These are phyloP conservation scores for Polytrichum formosum DNA, from an alignment of 225 moss, liverwort and hornwort species.

Conservation along the genomic window DNA sequence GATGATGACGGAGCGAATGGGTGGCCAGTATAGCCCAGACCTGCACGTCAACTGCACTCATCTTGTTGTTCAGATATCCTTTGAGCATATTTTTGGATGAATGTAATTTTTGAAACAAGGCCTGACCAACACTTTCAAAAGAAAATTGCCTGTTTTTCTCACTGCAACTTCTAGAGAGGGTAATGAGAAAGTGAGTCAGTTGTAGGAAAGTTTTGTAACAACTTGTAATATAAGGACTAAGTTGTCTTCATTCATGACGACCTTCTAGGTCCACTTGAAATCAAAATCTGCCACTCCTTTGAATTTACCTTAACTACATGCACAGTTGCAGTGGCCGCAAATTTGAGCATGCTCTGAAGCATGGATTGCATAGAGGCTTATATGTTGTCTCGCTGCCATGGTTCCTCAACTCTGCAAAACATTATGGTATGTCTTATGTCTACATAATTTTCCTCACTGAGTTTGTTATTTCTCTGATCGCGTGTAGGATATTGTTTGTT, in stretches of 20 bases:
- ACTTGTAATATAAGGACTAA: no score
- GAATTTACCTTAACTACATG: slow-evolving; percentile 40
- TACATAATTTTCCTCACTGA: background rate
- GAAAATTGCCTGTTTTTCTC: no score
- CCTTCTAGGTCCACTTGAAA: no score
- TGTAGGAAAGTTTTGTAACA: no score
- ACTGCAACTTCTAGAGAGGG: no score
- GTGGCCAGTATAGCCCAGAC: slow-evolving; percentile 64
- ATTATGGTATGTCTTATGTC: slow-evolving; percentile 37
- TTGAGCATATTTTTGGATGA: background rate
- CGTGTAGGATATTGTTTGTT: no score
- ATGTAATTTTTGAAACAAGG: no score
- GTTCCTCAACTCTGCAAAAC: slow-evolving; percentile 68
- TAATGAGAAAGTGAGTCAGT: no score
- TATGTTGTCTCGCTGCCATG: slow-evolving; percentile 58
- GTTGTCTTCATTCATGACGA: no score
- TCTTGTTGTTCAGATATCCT: slow-evolving; percentile 74
- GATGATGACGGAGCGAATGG: slow-evolving; percentile 73
- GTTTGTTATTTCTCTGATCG: no score
- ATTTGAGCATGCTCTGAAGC: slow-evolving; percentile 66
- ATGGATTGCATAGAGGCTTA: slow-evolving; percentile 60
- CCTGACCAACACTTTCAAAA: no score
- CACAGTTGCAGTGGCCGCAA: slow-evolving; percentile 69
- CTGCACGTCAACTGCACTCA: slow-evolving; percentile 64
- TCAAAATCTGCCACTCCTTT: background rate